Evolutionary conservation across 495 filamentous ascomycete species (phyloP).

Genomic region (Geoglossum glabrum): DNA sequence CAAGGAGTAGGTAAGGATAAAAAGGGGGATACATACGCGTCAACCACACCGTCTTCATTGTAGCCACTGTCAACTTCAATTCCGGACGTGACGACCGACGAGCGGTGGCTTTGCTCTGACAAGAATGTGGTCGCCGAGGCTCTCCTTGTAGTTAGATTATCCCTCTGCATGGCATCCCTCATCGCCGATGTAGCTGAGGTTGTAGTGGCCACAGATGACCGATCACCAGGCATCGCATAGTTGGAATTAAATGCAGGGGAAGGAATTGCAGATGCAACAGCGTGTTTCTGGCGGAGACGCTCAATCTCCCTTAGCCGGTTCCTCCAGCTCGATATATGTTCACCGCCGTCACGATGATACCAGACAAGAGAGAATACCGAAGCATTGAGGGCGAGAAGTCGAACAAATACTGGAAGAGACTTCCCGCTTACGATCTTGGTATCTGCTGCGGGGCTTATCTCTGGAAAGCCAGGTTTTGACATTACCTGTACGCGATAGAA

Average conservation of each 20-base stretch:
- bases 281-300: slow-evolving; percentile 45
- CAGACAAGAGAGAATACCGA: slow-evolving; percentile 85
- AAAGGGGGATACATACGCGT: background rate
- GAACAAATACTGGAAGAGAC: slow-evolving; percentile 66
- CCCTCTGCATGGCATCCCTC: background rate
- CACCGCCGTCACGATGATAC: slow-evolving; percentile 54
- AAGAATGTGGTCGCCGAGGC: background rate
- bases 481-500: slow-evolving; percentile 76
- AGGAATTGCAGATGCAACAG: background rate
- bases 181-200: background rate
- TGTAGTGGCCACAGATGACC: background rate
- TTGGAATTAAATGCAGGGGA: background rate
- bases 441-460: slow-evolving; percentile 71
- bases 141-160: background rate
- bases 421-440: slow-evolving; percentile 69
- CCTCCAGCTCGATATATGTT: slow-evolving; percentile 79
- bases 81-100: background rate
- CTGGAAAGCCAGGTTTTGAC: slow-evolving; percentile 65
- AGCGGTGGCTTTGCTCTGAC: background rate
- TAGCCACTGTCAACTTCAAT: background rate
- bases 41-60: slow-evolving; percentile 1
- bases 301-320: slow-evolving; percentile 71
- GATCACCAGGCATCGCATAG: background rate
- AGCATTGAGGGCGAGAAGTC: slow-evolving; percentile 80
- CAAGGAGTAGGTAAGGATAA: background rate